Evolutionary conservation across 345 rosid genomes (phyloP), one percentile per base, ranked within the genome.

Genomic region (Eucalyptus albens): DNA sequence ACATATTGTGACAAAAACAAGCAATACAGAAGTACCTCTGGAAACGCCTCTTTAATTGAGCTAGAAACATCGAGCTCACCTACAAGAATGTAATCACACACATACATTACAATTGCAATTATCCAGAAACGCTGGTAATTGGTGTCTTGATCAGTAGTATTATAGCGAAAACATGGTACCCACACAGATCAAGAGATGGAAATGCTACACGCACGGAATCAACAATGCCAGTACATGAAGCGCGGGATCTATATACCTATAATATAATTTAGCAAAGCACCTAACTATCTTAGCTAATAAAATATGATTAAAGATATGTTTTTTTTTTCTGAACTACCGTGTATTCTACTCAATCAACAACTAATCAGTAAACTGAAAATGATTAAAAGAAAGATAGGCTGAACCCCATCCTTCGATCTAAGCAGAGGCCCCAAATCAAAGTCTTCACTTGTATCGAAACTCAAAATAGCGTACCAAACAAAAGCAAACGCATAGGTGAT

Each of bases 61-160:
- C 98, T 96, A 88, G 99, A 96, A 89, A 98, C 99, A 93, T 96
- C 90, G 42, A 95, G 94, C 91, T 94, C 89, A 51, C 98, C 96
- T 51, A 94, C 98, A 53, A 97, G 99, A 90, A 97, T 93, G 95
- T 94, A 98, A 94, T 98, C 99, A 89, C 97, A 95, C 69, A 96
- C 97, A 89, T 97, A 97, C 72, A 27, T 31, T 40, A 65, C 82
- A 87, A 59, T 47, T 69, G 19, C 65, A 53, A 72, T 24, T 31
- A 51, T 40, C 50, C 6, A 29, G 42, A 86, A 50, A n/a, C 40
- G 44, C 50, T 7, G 44, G 77, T 42, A 50, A 50, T 37, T 50
- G 65, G 49, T 26, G n/a, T 9, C 33, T 45, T 31, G 53, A n/a
- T 15, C 33, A n/a, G 37, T n/a, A n/a, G 37, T n/a, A 65, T 8